Percentiles rank a stretch among this genome's conserved stretches.
These are phyloP conservation scores for Pseudogymnoascus sp. DNA, from an alignment of 2,329 filamentous ascomycete species.

Conservation along the genomic window DNA sequence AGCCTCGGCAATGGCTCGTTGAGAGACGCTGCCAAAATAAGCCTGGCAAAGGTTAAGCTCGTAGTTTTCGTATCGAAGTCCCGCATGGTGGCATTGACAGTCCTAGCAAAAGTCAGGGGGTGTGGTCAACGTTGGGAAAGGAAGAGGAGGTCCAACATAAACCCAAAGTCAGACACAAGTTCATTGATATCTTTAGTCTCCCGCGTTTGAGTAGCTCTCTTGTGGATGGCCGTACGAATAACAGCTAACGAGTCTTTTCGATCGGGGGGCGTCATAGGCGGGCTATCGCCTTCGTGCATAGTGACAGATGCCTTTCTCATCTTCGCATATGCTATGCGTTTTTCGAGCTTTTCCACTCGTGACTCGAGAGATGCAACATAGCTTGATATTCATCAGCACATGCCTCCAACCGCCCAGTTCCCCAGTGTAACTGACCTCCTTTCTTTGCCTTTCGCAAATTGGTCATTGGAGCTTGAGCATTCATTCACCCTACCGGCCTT, in stretches of 20 bases:
- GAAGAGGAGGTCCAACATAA: slow-evolving; percentile 52
- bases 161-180: slow-evolving; percentile 87
- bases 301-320: slow-evolving; percentile 63
- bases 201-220: slow-evolving; percentile 53
- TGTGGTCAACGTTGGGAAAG: neutral
- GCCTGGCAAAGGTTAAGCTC: slow-evolving; percentile 84
- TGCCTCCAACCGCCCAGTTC: neutral
- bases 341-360: slow-evolving; percentile 79
- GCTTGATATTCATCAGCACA: slow-evolving; percentile 33
- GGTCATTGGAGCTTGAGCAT: slow-evolving; percentile 90
- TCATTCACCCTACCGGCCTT: slow-evolving; percentile 78
- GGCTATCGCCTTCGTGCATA: slow-evolving; percentile 51
- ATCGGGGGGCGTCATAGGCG: slow-evolving; percentile 38
- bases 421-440: slow-evolving; percentile 53
- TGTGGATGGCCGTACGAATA: slow-evolving; percentile 55
- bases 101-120: slow-evolving; percentile 40
- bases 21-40: slow-evolving; percentile 75
- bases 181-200: slow-evolving; percentile 87
- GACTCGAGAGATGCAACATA: slow-evolving; percentile 95
- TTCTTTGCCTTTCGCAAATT: slow-evolving; percentile 92
- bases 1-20: slow-evolving; percentile 63
- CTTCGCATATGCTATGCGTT: slow-evolving; percentile 61
- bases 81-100: slow-evolving; percentile 87
- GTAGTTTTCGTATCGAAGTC: slow-evolving; percentile 86
- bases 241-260: slow-evolving; percentile 56